Base-by-base conservation (phyloP, 1,284 basidiomycete genomes). In the Golubevia sp. region DNA sequence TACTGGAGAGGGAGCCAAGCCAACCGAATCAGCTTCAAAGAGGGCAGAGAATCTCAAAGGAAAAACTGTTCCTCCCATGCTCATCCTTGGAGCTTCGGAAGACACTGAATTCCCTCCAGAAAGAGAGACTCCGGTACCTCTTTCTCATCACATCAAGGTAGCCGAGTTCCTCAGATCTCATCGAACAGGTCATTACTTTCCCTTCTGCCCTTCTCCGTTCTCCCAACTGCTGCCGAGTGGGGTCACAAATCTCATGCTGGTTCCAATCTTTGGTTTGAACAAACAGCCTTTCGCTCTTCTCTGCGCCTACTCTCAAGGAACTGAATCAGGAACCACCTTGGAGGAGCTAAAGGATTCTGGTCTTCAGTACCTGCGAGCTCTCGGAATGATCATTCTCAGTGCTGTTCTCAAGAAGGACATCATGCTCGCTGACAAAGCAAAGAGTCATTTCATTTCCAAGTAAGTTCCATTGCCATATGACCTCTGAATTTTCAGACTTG, bases 201-300 rank as follows among this genome's bases (percentile, higher is more conserved):
- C 71, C 15, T 71, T 67, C 38, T 68, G 68, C 23, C 76, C 79
- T 6, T 63, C 66, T 18, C 73, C 73, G 5, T 72, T 82, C 58
- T 66, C 71, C 48, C 71, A 73, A 52, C 64, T 82, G 56, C 64
- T 82, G 56, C 77, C 79, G 6, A 49, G 52, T 3, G 71, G 68
- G 23, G 70, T 68, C 23, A 67, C 66, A 3, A 67, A 70, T 34
- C 27, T 77, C 38, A 66, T 82, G 13, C 49, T 75, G 20, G 77
- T 96, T 20, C 95, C 94, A 1, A 91, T 97, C 56, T 95, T 93
- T 84, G 95, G 95, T 68, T 90, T 97, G 60, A 93, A 97, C 85
- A 92, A 94, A 84, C 90, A 83, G 62, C 94, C 94, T 0, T 97
- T 97, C 76, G 93, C 93, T 1, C 84, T 98, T 73, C 86, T 98